Percentiles rank a stretch among this genome's conserved stretches.
These are phyloP conservation scores for Lizonia empirigonia DNA, from an alignment of 2,329 filamentous ascomycete genomes.

Conservation along the genomic window DNA sequence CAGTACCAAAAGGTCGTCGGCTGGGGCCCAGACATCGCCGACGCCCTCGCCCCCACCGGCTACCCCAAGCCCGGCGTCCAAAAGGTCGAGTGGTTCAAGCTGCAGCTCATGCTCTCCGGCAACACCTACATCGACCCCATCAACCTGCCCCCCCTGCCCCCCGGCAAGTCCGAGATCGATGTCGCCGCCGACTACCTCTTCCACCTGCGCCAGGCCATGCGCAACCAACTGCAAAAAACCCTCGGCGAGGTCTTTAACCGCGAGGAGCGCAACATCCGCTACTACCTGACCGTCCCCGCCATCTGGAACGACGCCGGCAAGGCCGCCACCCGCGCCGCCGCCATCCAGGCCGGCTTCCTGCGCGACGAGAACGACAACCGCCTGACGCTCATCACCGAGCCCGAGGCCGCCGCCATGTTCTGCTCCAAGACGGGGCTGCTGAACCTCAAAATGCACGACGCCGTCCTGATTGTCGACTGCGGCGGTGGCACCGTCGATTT, in stretches of 20 bases:
- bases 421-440: constrained; percentile 95
- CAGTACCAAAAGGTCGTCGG: constrained; percentile 99
- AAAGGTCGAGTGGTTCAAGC: constrained; percentile 99
- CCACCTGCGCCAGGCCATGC: constrained; percentile 96
- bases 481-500: constrained; percentile 98
- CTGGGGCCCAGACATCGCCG: constrained; percentile 97
- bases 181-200: constrained; percentile 99
- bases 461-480: constrained; percentile 97
- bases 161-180: constrained; percentile 98
- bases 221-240: constrained; percentile 92
- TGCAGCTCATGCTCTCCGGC: constrained; percentile 97
- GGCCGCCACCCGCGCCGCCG: constrained; percentile 91
- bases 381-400: constrained; percentile 91
- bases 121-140: constrained; percentile 99
- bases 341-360: constrained; percentile 95
- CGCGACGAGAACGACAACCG: constrained; percentile 98
- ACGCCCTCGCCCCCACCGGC: constrained; percentile 92
- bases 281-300: constrained; percentile 97
- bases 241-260: constrained; percentile 96
- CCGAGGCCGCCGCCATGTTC: constrained; percentile 95
- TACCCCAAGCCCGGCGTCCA: constrained; percentile 98
- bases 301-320: constrained; percentile 99
- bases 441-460: constrained; percentile 97
- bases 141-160: constrained; percentile 94
- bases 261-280: constrained; percentile 96